phyloP scores from a whole-genome alignment of 495 filamentous ascomycete species.

The Neurospora cerealis region DNA sequence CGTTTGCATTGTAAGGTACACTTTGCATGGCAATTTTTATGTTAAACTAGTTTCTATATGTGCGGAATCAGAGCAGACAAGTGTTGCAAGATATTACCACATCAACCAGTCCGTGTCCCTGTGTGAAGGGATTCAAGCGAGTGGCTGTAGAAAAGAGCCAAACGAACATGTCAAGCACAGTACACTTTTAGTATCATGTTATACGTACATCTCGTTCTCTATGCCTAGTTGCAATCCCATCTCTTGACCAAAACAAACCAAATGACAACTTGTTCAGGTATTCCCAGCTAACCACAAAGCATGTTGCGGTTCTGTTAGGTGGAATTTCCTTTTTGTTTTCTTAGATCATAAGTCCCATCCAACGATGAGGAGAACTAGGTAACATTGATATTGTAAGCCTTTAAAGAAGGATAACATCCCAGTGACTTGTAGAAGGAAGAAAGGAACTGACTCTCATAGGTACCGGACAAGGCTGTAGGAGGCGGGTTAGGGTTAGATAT shows the following conservation, averaged over 20 bases:
- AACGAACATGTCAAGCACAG: background rate
- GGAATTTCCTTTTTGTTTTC: background rate
- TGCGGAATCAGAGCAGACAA: background rate
- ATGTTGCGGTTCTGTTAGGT: background rate
- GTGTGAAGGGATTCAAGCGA: background rate
- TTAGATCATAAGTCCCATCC: too few relatives aligned
- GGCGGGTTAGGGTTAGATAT: background rate
- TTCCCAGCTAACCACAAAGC: background rate
- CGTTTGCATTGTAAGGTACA: background rate
- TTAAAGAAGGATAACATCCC: too few relatives aligned
- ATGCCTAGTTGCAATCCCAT: background rate
- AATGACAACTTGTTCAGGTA: background rate
- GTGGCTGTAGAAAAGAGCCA: background rate
- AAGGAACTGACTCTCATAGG: too few relatives aligned
- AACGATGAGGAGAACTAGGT: background rate
- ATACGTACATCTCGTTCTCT: background rate
- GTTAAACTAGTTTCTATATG: background rate
- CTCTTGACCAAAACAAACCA: background rate
- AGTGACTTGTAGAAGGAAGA: too few relatives aligned
- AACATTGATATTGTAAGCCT: background rate
- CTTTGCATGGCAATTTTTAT: background rate
- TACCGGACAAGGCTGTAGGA: too few relatives aligned
- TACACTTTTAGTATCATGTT: background rate
- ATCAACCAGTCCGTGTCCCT: background rate
- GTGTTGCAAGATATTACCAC: background rate